Base-by-base conservation (phyloP, 345 rosid genomes). In the Dovyalis caffra region DNA sequence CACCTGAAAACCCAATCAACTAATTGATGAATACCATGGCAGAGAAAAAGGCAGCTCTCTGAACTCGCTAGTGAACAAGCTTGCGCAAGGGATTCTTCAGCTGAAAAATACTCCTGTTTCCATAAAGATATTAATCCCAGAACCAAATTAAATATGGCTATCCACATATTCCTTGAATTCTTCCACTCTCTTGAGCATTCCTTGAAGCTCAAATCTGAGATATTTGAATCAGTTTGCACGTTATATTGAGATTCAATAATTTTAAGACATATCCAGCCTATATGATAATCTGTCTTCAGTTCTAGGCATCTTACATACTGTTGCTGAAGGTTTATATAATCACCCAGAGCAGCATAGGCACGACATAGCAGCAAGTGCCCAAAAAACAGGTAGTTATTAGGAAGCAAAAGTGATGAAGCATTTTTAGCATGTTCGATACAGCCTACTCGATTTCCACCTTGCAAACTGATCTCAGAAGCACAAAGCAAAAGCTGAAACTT, bases 401-500 rank as follows among this genome's bases (percentile, higher is more conserved):
- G 96, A 82, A 93, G 87, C 20, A 45, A 71, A 71, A 90, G 89
- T 26, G 83, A 83, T 71, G 90, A 86, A 58, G 93, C 96, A 45
- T 80, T 78, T 79, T 71, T 84, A 37, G 92, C 92, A 81, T 79
- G 75, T 70, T 64, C 79, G 53, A 90, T 83, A 70, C 90, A 86
- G 33, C 71, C 87, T 20, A 45, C 32, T 75, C 69, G 70, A 77
- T 88, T 82, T 64, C 92, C 81, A 45, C 79, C 75, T 83, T 88
- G 97, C 84, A 93, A 86, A 86, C 85, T 77, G 49, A 87, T 83
- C 87, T 95, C 98, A 71, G 99, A 86, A 76, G 91, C 90, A 77
- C 94, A 91, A 71, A 95, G 95, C 68, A 90, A 79, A 86, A 93
- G 91, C 87, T 88, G 97, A 77, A 95, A 89, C 84, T 89, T 93